Conservation (phyloP, 331 rosid species). For the Erythrophleum ivorense region DNA sequence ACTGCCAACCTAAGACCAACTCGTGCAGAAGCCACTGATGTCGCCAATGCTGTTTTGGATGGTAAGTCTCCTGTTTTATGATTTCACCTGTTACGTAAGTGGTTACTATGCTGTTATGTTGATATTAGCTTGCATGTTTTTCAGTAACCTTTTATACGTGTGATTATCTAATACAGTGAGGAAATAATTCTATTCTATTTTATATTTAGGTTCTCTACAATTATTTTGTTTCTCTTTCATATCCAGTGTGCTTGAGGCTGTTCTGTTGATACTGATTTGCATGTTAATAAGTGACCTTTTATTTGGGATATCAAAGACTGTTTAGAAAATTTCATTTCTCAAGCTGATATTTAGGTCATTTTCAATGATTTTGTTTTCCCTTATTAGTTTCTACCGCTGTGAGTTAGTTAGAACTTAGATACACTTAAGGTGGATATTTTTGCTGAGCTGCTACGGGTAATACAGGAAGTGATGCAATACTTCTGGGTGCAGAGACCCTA, state of each 20-base stretch:
- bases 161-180: neutral
- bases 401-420: conserved; percentile 33
- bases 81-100: conserved; percentile 30
- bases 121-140: conserved; percentile 1
- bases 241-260: conserved; percentile 21
- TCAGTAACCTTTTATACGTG: neutral
- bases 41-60: conserved; percentile 98
- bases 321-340: neutral
- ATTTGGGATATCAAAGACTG: neutral
- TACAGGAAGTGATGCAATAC: conserved; percentile 98
- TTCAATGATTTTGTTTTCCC: conserved; percentile 10
- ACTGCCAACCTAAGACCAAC: conserved; percentile 98
- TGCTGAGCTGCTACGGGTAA: conserved; percentile 37
- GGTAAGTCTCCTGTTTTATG: conserved; percentile 55
- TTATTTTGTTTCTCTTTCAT: conserved; percentile 8
- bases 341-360: neutral
- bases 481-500: conserved; percentile 96
- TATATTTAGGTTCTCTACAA: neutral
- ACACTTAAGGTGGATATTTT: conserved; percentile 3
- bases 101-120: conserved; percentile 18
- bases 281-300: neutral
- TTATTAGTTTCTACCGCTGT: neutral
- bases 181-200: neutral
- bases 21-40: conserved; percentile 99
- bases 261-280: conserved; percentile 12